phyloP scores from a whole-genome alignment of 306 rosid genomes.

The Chamaecrista fasciculata region DNA sequence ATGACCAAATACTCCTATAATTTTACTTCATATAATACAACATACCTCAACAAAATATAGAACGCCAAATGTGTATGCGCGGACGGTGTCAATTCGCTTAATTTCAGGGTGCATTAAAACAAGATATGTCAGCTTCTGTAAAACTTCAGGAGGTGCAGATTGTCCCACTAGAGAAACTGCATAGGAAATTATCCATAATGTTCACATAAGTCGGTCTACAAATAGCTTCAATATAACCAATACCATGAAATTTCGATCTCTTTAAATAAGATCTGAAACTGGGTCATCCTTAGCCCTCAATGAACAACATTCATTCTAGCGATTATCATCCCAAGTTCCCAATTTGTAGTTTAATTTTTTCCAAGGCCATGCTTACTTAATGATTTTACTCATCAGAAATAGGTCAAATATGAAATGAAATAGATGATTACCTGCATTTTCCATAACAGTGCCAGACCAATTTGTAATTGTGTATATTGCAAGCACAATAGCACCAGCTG shows the following conservation, averaged over 20 bases:
- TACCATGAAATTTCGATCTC: not conserved
- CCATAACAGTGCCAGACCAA: conserved; percentile 92
- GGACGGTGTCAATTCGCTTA: conserved; percentile 87
- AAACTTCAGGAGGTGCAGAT: conserved; percentile 89
- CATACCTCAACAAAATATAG: conserved; percentile 96
- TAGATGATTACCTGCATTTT: conserved; percentile 71
- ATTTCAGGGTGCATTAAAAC: conserved; percentile 65
- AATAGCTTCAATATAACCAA: conserved; percentile 8
- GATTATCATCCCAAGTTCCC: too few relatives aligned
- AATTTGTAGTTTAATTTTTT: conserved; percentile 1
- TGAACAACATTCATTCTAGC: not conserved
- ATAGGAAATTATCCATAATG: conserved; percentile 6
- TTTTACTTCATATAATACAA: not conserved
- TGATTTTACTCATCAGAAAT: conserved; percentile 4
- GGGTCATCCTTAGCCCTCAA: not conserved
- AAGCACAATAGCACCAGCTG: conserved; percentile 81
- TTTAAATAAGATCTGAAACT: not conserved
- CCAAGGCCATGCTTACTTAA: not conserved
- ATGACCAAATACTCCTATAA: not conserved
- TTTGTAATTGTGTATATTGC: conserved; percentile 82
- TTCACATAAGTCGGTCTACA: not conserved
- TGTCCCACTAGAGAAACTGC: conserved; percentile 88
- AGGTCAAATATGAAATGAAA: conserved; percentile 14
- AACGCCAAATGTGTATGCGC: conserved; percentile 95
- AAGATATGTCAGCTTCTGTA: conserved; percentile 85